Conservation (phyloP, 495 filamentous ascomycete genomes). For the Rusavskia elegans region DNA sequence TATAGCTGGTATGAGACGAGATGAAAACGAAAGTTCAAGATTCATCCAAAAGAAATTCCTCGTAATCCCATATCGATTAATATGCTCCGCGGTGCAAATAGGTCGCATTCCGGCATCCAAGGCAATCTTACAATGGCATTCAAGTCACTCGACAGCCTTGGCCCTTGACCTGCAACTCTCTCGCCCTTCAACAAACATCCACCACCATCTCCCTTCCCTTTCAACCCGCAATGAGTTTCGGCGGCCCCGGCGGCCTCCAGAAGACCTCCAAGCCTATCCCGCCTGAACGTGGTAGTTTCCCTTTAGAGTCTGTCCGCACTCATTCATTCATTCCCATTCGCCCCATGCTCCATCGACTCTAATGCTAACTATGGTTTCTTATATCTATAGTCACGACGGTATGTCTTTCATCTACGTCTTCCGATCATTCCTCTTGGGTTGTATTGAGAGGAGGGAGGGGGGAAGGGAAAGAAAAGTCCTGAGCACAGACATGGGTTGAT, state of each 20-base stretch:
- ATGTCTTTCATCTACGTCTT: conserved; percentile 2
- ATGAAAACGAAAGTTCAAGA: not conserved
- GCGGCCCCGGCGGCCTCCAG: conserved; percentile 58
- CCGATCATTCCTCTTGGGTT: not conserved
- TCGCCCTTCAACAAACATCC: not conserved
- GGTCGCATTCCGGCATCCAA: no score
- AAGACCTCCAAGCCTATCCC: conserved; percentile 58
- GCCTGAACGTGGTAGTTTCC: conserved; percentile 92
- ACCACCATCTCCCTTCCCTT: not conserved
- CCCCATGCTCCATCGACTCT: no score
- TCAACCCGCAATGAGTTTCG: conserved; percentile 42
- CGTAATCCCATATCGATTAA: no score
- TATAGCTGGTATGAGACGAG: not conserved
- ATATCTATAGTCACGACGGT: conserved; percentile 2
- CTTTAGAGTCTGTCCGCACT: conserved; percentile 87
- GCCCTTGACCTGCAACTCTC: no score
- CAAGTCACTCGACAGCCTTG: no score
- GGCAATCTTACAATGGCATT: no score
- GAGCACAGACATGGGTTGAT: not conserved
- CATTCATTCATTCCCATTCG: no score
- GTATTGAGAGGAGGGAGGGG: not conserved
- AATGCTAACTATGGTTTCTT: no score
- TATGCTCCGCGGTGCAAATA: no score
- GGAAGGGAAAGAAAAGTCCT: no score
- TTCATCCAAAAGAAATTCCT: no score